Conservation (phyloP, 2,329 filamentous ascomycete genomes). For the Ophiostoma australiae region DNA sequence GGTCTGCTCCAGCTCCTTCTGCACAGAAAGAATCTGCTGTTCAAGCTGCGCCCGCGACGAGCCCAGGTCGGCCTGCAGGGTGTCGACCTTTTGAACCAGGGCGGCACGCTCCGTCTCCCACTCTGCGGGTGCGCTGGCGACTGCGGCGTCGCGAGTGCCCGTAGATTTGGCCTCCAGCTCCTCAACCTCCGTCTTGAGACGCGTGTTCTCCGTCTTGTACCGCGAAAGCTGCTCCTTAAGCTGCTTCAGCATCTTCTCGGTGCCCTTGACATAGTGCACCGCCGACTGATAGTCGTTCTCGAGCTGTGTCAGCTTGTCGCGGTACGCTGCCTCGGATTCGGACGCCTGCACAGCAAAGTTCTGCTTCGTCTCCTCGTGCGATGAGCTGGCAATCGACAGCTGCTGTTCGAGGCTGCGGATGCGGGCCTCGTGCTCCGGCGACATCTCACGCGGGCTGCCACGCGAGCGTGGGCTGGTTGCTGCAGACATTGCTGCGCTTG, state of each 20-base stretch:
- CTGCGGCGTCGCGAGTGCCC: slow-evolving; percentile 36
- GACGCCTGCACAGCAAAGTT: slow-evolving; percentile 74
- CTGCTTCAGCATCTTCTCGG: slow-evolving; percentile 97
- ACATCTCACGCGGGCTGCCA: slow-evolving; percentile 67
- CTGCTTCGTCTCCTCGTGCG: slow-evolving; percentile 79
- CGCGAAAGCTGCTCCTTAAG: slow-evolving; percentile 96
- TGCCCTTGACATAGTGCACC: slow-evolving; percentile 96
- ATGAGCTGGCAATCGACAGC: slow-evolving; percentile 67
- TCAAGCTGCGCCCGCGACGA: slow-evolving; percentile 65
- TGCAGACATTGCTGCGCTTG: background rate
- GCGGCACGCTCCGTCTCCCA: slow-evolving; percentile 71
- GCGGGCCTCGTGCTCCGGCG: slow-evolving; percentile 64
- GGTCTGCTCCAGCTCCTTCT: slow-evolving; percentile 61
- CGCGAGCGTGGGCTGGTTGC: slow-evolving; percentile 64
- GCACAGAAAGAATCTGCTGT: slow-evolving; percentile 61
- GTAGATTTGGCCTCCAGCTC: slow-evolving; percentile 52
- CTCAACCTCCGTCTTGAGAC: slow-evolving; percentile 76
- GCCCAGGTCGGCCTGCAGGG: slow-evolving; percentile 64
- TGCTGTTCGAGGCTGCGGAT: slow-evolving; percentile 85
- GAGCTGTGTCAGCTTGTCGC: slow-evolving; percentile 86
- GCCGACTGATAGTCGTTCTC: slow-evolving; percentile 98
- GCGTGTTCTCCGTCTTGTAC: slow-evolving; percentile 80
- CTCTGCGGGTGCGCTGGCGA: slow-evolving; percentile 40
- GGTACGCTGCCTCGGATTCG: slow-evolving; percentile 82
- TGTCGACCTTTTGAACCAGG: slow-evolving; percentile 64